phyloP scores from a whole-genome alignment of 208 protist genomes.

The Polymyxa betae region DNA sequence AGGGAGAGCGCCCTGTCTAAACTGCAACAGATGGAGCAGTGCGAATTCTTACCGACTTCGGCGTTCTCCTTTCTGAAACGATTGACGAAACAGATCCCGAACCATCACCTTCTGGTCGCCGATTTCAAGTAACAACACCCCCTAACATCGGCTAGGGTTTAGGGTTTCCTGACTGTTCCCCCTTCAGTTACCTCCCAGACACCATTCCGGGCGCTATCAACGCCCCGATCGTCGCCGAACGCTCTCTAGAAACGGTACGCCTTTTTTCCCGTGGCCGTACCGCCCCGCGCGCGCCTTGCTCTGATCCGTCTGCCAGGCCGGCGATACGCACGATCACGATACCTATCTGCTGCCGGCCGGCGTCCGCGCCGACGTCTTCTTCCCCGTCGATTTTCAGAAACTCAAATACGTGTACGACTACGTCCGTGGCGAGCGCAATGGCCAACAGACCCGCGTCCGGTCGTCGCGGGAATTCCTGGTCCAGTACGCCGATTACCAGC shows the following conservation, averaged over 20 bases:
- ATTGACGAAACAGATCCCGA: not conserved
- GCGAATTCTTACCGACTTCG: conserved; percentile 6
- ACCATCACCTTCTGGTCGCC: conserved; percentile 31
- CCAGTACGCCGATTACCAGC: not conserved
- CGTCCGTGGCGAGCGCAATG: not conserved
- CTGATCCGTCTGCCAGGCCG: not conserved
- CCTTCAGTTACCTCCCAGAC: not conserved
- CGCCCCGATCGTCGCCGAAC: conserved; percentile 19
- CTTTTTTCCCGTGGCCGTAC: not conserved
- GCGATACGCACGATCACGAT: conserved; percentile 6
- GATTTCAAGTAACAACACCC: not conserved
- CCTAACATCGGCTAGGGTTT: not conserved
- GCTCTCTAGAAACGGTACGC: not conserved
- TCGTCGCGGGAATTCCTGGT: not conserved
- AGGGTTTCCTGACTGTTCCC: not conserved
- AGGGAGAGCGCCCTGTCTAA: not conserved
- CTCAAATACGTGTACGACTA: conserved; percentile 24
- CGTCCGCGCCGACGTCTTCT: not conserved
- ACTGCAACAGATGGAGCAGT: not conserved
- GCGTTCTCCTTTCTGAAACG: conserved; percentile 28
- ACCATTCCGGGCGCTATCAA: conserved; percentile 12
- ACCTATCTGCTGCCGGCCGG: not conserved
- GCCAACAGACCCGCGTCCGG: not conserved
- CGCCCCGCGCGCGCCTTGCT: not conserved
- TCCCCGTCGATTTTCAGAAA: conserved; percentile 20